These are phyloP conservation scores for Gentiana straminea DNA, from an alignment of 257 asterid genomes.

Conservation along the genomic window DNA sequence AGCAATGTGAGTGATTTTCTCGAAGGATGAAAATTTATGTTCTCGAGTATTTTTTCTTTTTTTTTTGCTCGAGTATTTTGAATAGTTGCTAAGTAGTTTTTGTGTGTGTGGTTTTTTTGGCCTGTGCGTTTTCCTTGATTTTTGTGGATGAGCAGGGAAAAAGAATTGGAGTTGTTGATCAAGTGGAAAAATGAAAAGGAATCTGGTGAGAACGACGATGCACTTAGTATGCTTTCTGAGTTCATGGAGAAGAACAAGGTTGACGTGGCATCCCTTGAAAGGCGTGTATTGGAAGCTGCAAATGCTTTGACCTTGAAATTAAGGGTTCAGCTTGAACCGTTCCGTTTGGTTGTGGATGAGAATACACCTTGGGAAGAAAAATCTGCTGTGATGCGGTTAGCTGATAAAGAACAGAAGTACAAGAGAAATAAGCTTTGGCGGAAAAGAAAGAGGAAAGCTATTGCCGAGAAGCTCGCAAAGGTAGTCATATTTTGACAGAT, in stretches of 20 bases:
- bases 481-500: constrained; percentile 19
- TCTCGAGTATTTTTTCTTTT: not conserved
- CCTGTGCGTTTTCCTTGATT: too few relatives aligned
- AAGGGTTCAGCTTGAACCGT: constrained; percentile 75
- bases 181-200: constrained; percentile 23
- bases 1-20: constrained; percentile 18
- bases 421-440: constrained; percentile 87
- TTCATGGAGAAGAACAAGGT: constrained; percentile 33
- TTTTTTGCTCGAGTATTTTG: not conserved
- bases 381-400: constrained; percentile 50
- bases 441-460: constrained; percentile 55
- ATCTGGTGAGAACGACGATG: constrained; percentile 17
- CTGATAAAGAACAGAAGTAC: constrained; percentile 56
- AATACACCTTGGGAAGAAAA: constrained; percentile 84
- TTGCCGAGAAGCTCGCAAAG: constrained; percentile 58
- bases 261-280: constrained; percentile 38
- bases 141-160: constrained; percentile 9
- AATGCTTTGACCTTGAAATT: constrained; percentile 55
- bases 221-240: constrained; percentile 26
- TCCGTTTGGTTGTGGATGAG: constrained; percentile 58
- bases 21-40: not conserved
- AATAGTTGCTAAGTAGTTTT: not conserved
- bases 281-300: constrained; percentile 42
- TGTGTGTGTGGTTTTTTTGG: not conserved
- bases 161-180: constrained; percentile 16